Conservation (phyloP, 2,329 filamentous ascomycete species). For the Curvularia spicifera region DNA sequence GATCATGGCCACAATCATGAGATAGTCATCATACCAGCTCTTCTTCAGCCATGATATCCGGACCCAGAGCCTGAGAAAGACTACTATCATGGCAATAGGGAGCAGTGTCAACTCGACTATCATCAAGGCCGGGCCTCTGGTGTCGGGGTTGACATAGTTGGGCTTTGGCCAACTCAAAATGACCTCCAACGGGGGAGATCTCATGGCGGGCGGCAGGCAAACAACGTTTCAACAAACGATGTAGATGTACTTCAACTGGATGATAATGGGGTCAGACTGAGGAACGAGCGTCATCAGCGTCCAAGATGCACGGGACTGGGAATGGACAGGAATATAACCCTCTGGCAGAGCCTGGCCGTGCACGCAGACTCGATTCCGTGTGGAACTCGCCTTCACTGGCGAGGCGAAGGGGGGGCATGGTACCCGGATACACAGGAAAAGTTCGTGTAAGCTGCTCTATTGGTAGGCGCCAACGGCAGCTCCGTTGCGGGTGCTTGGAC, state of each 20-base stretch:
- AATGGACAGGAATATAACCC: slow-evolving; percentile 36
- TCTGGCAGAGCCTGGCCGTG: slow-evolving; percentile 24
- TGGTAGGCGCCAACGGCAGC: slow-evolving; percentile 35
- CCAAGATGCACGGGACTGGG: slow-evolving; percentile 37
- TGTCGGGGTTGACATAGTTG: slow-evolving; percentile 53
- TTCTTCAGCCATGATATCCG: slow-evolving; percentile 47
- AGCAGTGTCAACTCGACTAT: slow-evolving; percentile 49
- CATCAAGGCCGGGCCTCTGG: slow-evolving; percentile 51
- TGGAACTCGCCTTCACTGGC: slow-evolving; percentile 37
- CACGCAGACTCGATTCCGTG: slow-evolving; percentile 21
- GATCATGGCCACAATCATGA: slow-evolving; percentile 48
- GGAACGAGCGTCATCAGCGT: slow-evolving; percentile 37
- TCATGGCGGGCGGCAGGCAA: slow-evolving; percentile 31
- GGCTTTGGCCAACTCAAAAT: slow-evolving; percentile 51
- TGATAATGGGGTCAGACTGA: slow-evolving; percentile 25
- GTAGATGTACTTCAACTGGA: slow-evolving; percentile 25
- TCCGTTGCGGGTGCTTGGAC: slow-evolving; percentile 38
- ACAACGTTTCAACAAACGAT: slow-evolving; percentile 23
- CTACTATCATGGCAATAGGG: slow-evolving; percentile 46
- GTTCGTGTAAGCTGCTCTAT: slow-evolving; percentile 28
- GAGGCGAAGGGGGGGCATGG: slow-evolving; percentile 23
- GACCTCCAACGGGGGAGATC: slow-evolving; percentile 45
- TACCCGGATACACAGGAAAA: slow-evolving; percentile 24
- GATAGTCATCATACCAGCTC: slow-evolving; percentile 50
- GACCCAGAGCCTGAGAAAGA: slow-evolving; percentile 45